Evolutionary conservation across 768 basidiomycete species (phyloP), one percentile per base, ranked within the genome.

Genomic region (Suillus ampliporus): DNA sequence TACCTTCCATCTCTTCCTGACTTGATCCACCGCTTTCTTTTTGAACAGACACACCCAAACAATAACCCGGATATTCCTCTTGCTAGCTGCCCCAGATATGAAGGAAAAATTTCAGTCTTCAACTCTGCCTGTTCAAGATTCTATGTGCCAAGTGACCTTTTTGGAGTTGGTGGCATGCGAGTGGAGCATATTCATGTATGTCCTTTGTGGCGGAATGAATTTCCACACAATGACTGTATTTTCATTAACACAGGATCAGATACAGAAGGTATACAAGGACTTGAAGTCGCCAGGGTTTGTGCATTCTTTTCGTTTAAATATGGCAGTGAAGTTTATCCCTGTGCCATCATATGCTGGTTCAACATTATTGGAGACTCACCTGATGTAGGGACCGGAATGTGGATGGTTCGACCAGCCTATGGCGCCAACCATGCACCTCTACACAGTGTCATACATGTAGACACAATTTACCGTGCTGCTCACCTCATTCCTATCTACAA

Each of bases 331-430:
- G 44, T 43, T 10, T 72, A 70, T 61, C 68, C 69, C 4, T 76
- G 71, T 54, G 69, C 71, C 2, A 61, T 77, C 0, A 66, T 75
- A 0, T 59, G 65, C 4, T 76, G 71, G 75, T 76, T 71, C 57
- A 35, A 37, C 0, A 21, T 34, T 8, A 31, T 61, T 13, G 60
- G 57, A 3, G 60, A 69, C 13, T 31, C 41, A 6, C 76, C 76
- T 1, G 65, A 70, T 41, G 3, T 52, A 11, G 54, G 62, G 13
- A 72, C 69, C 1, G 72, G 71, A 2, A 68, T 74, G 68, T 74
- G 73, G 73, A 66, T 71, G 7, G 66, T 72, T 4, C 48, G 65
- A 41, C 68, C 65, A 0, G 31, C 31, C 31, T 6, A 31, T 6
- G 6, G 31, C 31, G 31, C 31, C 31, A 31, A 66, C 65, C 26